phyloP scores from a whole-genome alignment of 306 rosid species.

The Carpinus fangiana region DNA sequence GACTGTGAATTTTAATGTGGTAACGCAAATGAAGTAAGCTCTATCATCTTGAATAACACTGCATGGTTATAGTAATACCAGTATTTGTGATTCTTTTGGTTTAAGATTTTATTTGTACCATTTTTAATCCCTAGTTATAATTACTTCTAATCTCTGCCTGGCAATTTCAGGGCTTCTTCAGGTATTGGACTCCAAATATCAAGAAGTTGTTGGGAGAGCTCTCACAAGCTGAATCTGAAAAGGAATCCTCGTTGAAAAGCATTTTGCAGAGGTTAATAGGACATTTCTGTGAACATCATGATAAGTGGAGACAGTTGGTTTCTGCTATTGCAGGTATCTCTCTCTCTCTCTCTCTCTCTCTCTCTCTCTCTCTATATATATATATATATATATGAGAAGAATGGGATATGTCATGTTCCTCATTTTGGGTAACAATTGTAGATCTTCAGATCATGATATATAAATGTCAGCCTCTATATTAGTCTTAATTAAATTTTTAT shows the following conservation, averaged over 20 bases:
- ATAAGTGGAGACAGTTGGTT: conserved; percentile 80
- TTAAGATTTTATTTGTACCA: background rate
- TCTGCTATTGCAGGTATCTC: conserved; percentile 72
- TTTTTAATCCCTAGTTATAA: background rate
- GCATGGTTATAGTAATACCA: background rate
- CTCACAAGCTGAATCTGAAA: conserved; percentile 70
- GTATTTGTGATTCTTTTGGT: background rate
- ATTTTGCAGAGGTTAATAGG: conserved; percentile 77
- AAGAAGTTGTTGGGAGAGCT: conserved; percentile 63
- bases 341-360: background rate
- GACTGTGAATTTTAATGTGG: background rate
- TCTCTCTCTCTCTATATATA: no score
- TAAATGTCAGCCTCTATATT: background rate
- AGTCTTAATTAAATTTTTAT: background rate
- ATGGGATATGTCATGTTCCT: background rate
- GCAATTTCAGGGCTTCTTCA: conserved; percentile 73
- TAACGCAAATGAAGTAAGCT: background rate
- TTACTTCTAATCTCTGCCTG: conserved; percentile 9
- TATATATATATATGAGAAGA: background rate
- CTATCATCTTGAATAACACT: background rate
- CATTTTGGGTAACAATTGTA: background rate
- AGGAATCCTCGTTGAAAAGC: conserved; percentile 72
- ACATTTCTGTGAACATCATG: conserved; percentile 72
- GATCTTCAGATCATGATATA: background rate
- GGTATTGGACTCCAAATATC: conserved; percentile 90